Conservation (phyloP, 1,284 basidiomycete genomes). For the Schizophyllum commune region DNA sequence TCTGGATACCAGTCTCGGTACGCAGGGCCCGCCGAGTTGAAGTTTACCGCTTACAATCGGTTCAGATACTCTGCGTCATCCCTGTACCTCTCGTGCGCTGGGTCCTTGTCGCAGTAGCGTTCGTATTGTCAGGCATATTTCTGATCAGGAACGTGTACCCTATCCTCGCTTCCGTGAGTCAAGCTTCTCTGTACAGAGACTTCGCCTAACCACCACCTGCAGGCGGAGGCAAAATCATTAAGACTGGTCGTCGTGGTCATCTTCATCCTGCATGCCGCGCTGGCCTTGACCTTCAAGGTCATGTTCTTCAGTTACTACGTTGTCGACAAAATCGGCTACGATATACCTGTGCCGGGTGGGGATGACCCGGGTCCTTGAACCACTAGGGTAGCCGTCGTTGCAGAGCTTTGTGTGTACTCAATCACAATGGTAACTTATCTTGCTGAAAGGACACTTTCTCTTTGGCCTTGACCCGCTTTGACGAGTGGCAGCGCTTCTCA, state of each 20-base stretch:
- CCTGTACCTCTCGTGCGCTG: slow-evolving; percentile 75
- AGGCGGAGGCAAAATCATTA: slow-evolving; percentile 81
- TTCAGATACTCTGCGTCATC: slow-evolving; percentile 74
- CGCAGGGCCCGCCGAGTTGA: slow-evolving; percentile 17
- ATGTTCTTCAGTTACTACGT: slow-evolving; percentile 85
- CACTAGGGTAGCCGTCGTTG: neutral
- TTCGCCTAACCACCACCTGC: slow-evolving; percentile 3
- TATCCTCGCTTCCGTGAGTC: slow-evolving; percentile 72
- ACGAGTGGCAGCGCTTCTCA: neutral
- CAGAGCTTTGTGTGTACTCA: neutral
- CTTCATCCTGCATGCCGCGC: slow-evolving; percentile 58
- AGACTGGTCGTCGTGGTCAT: slow-evolving; percentile 73
- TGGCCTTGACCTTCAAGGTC: slow-evolving; percentile 80
- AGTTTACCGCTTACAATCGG: neutral
- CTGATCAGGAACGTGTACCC: slow-evolving; percentile 83
- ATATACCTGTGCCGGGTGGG: slow-evolving; percentile 29
- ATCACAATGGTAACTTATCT: neutral
- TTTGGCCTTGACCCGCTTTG: neutral
- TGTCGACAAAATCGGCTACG: slow-evolving; percentile 43
- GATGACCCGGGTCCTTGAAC: slow-evolving; percentile 15
- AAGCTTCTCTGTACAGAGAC: neutral
- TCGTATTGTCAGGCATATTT: slow-evolving; percentile 76
- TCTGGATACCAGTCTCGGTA: slow-evolving; percentile 76
- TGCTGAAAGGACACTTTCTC: neutral
- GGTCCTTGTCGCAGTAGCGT: slow-evolving; percentile 67